These are phyloP conservation scores for Daldinia sp. DNA, from an alignment of 2,329 filamentous ascomycete genomes.

Conservation along the genomic window DNA sequence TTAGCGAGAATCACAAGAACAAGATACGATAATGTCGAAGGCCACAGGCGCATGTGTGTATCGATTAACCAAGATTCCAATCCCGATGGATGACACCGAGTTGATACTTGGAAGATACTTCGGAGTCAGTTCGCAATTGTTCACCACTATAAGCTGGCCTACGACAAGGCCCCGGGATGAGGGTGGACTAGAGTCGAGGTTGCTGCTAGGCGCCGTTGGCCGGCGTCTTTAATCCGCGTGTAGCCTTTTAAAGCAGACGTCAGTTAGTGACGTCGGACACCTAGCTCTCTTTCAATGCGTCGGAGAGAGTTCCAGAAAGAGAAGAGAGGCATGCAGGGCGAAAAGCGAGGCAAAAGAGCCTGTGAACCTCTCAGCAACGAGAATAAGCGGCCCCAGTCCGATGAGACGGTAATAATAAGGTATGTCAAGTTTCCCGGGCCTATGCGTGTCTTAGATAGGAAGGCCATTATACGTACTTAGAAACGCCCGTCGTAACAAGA, in stretches of 20 bases:
- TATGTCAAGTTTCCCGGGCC: slow-evolving; percentile 26
- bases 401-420: slow-evolving; percentile 21
- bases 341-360: slow-evolving; percentile 19
- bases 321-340: slow-evolving; percentile 16
- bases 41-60: slow-evolving; percentile 20
- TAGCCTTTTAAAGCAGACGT: slow-evolving; percentile 32
- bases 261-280: slow-evolving; percentile 8
- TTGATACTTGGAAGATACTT: slow-evolving; percentile 32
- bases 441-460: slow-evolving; percentile 31
- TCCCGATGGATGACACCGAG: slow-evolving; percentile 23
- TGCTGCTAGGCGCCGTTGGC: slow-evolving; percentile 23
- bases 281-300: slow-evolving; percentile 8
- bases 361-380: slow-evolving; percentile 26
- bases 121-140: slow-evolving; percentile 18
- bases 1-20: slow-evolving; percentile 26
- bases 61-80: slow-evolving; percentile 8
- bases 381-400: slow-evolving; percentile 32
- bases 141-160: slow-evolving; percentile 11
- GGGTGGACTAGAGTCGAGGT: slow-evolving; percentile 29
- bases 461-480: slow-evolving; percentile 11
- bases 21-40: slow-evolving; percentile 29
- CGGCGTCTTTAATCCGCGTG: slow-evolving; percentile 26
- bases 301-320: slow-evolving; percentile 20
- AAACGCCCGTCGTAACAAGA: slow-evolving; percentile 18
- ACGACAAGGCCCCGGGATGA: slow-evolving; percentile 7